Conservation (phyloP, 805 yeast genomes). For the Pichia scutulata region DNA sequence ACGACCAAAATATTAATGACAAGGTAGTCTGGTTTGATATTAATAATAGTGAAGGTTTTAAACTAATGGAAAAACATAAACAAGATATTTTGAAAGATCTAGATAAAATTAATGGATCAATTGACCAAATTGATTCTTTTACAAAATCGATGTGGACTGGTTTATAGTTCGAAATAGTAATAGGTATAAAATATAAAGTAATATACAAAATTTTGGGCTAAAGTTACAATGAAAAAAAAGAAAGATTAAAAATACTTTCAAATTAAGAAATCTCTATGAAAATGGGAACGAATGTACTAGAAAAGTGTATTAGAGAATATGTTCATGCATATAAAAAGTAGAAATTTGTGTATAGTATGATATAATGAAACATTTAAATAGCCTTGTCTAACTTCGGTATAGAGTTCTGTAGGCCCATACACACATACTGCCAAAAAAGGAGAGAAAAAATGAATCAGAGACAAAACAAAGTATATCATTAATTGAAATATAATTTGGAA, state of each 20-base stretch:
- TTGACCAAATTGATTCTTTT: conserved; percentile 38
- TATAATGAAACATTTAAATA: too few species aligned
- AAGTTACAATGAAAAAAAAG: too few species aligned
- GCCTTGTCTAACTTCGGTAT: too few species aligned
- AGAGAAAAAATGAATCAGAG: too few species aligned
- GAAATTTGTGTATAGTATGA: not conserved
- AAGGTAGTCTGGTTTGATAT: conserved; percentile 14
- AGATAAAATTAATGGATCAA: conserved; percentile 44
- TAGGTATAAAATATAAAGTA: not conserved
- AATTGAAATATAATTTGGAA: too few species aligned
- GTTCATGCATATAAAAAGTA: too few species aligned
- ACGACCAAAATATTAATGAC: not conserved
- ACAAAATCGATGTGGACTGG: conserved; percentile 36
- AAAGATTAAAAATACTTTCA: too few species aligned
- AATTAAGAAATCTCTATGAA: not conserved
- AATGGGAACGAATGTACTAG: not conserved
- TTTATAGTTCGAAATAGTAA: too few species aligned
- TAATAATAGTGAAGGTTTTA: conserved; percentile 40
- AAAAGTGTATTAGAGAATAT: not conserved
- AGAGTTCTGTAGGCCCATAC: too few species aligned
- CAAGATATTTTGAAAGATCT: conserved; percentile 41
- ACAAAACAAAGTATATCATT: too few species aligned
- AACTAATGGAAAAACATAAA: conserved; percentile 41
- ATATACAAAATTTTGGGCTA: not conserved
- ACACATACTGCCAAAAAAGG: too few species aligned